Base-by-base conservation (phyloP, 108 stramenopile genomes). In the Poteriospumella lacustris region DNA sequence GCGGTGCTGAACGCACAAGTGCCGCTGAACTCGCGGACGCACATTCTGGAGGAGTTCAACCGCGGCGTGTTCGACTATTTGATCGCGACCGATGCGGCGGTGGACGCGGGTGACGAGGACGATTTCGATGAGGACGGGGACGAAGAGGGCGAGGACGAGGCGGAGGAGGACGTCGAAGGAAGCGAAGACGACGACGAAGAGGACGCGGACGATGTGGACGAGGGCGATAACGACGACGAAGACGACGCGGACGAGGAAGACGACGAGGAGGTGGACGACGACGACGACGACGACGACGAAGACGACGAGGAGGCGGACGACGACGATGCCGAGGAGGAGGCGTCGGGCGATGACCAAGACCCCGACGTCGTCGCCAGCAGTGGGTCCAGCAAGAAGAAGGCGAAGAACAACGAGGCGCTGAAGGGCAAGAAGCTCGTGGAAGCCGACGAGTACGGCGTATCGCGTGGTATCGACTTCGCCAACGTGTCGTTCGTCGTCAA, bases 31-130 rank as follows among this genome's bases (percentile, higher is more conserved):
- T 92, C 92, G 81, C 90, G 98, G 36, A 75, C 92, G 58, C 94
- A 95, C 86, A 94, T 96, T 68, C 89, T 97, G 40, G 76, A 82
- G 82, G 92, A 96, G 73, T 99, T 91, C 85, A 96, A 99, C 80
- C 89, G 93, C 42, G 98, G 96, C n/a, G 92, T 96, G 75, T 99
- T 97, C 83, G 97, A 99, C 68, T 95, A 93, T 80, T 85, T 99
- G 58, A 95, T 99, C 78, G 95, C 94, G 1, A 99, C 97, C 1
- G 96, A 97, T 68, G 89, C 89, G 76, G 89, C 90, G 77, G 89
- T 92, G 0, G 91, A 88, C 79, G 81, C 77, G 43, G 82, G 67
- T n/a, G 58, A 44, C 59, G 29, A 75, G 33, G 79, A 42, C 31
- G 43, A 38, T 39, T 64, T 56, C 1, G 28, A 58, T 44, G 72